These are phyloP conservation scores for Rhizophagus prolifer DNA, from an alignment of 192 early-diverging fungal species.

Conservation along the genomic window DNA sequence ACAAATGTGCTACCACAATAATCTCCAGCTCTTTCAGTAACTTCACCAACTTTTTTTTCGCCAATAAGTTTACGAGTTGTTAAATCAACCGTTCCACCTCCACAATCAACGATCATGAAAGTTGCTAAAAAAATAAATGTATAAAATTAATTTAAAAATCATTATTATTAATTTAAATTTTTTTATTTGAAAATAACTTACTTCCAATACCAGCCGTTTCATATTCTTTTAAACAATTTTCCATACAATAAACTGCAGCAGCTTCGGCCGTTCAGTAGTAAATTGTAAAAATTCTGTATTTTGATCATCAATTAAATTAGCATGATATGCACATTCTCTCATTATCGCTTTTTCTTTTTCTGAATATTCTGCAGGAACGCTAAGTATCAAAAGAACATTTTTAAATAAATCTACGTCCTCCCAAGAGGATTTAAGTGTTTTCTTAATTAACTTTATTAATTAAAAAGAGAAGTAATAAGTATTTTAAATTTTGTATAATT, in stretches of 20 bases:
- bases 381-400: not conserved
- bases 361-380: constrained; percentile 10
- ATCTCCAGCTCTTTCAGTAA: constrained; percentile 47
- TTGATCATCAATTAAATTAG: not conserved
- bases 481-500: too few species aligned
- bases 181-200: not conserved
- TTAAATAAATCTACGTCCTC: not conserved
- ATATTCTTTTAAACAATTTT: constrained; percentile 1
- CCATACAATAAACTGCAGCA: constrained; percentile 7
- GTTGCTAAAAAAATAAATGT: constrained; percentile 1
- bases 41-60: constrained; percentile 39
- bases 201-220: not conserved
- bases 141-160: not conserved
- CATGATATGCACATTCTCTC: not conserved
- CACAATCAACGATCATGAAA: constrained; percentile 44
- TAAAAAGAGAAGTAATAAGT: too few species aligned
- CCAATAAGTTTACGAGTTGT: not conserved
- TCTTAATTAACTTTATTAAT: constrained; percentile 7
- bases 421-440: not conserved
- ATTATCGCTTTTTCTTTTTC: constrained; percentile 10
- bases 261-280: constrained; percentile 26
- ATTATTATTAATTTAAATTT: too few species aligned
- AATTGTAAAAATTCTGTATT: not conserved
- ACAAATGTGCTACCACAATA: constrained; percentile 50
- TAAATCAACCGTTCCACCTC: constrained; percentile 45